Base-by-base conservation (phyloP, 192 early-diverging fungal species). In the Backusella mclennaniae region DNA sequence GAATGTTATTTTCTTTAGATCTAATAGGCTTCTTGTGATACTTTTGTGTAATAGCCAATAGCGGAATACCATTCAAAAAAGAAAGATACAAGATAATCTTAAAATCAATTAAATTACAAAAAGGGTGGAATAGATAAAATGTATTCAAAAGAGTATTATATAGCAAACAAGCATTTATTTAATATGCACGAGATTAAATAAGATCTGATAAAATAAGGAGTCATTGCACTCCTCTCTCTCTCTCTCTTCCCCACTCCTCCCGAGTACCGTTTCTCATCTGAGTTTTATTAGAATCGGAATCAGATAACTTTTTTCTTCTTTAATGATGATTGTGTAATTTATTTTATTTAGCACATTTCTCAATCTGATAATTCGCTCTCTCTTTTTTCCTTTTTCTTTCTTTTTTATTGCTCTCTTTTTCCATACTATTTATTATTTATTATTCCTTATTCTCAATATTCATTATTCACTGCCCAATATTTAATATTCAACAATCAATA, bases 71-170 rank as follows among this genome's bases (percentile, higher is more conserved):
- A 26, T 63, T 63, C 56, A 29, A 2, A 33, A 53, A 63, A n/a
- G 56, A 63, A 63, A 63, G 56, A 63, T 63, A 63, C n/a, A 26
- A 63, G 21, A 29, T 63, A 63, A 63, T 63, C 56, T 63, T 63
- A 63, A 12, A 7, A n/a, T 56, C 21, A 56, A 21, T 56, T 21
- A 3, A 9, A 26, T 29, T 29, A 63, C 26, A 8, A 63, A 14
- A 29, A 14, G 4, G 9, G 29, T 26, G 21, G 12, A 12, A 23
- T n/a, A 12, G 4, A 26, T 8, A 29, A 11, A 63, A 12, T 63
- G 11, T 63, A 26, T 29, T 29, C 9, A 26, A 63, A 63, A 63
- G 26, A 14, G 4, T 3, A 26, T 29, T 14, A 56, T 23, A 2
- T 14, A 63, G 23, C 9, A 29, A 9, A 5, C 56, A 63, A 29